phyloP scores from a whole-genome alignment of 805 yeast genomes.

The Isabelozyma rhagii region DNA sequence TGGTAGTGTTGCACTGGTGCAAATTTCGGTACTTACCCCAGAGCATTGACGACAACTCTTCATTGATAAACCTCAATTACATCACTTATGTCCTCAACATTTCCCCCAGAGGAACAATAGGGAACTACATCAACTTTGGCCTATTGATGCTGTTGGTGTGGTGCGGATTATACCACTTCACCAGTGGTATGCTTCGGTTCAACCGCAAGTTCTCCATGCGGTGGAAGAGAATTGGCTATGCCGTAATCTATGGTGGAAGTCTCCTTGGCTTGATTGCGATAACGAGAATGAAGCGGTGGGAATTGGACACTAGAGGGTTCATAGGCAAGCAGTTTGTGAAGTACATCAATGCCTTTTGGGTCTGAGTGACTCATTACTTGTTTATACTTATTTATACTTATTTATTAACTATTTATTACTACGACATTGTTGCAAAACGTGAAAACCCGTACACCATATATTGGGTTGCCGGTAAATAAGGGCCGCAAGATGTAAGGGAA shows the following conservation, averaged over 20 bases:
- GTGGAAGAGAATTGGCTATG: constrained; percentile 46
- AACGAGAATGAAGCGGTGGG: constrained; percentile 16
- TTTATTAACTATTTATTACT: too few species aligned
- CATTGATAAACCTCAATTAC: constrained; percentile 51
- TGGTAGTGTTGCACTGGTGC: constrained; percentile 44
- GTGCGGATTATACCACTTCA: constrained; percentile 48
- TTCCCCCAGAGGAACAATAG: constrained; percentile 12
- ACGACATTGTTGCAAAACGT: neutral
- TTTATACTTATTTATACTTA: neutral
- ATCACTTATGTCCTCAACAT: constrained; percentile 35
- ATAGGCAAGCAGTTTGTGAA: constrained; percentile 25
- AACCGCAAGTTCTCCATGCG: constrained; percentile 33
- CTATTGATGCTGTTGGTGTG: constrained; percentile 32
- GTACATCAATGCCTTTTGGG: constrained; percentile 15
- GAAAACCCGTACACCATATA: neutral
- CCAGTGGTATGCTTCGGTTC: constrained; percentile 52
- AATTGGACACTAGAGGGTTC: constrained; percentile 22
- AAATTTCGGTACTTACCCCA: constrained; percentile 50
- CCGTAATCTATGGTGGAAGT: constrained; percentile 32
- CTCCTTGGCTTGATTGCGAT: constrained; percentile 37
- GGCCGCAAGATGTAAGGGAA: too few species aligned
- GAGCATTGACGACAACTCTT: constrained; percentile 62
- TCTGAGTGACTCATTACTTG: neutral
- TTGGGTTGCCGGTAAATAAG: too few species aligned
- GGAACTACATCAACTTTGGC: constrained; percentile 23